Percentiles rank a stretch among this genome's conserved stretches.
Evolutionary conservation across 2,329 filamentous ascomycete species (phyloP).

Genomic region (Colletotrichum sp.): DNA sequence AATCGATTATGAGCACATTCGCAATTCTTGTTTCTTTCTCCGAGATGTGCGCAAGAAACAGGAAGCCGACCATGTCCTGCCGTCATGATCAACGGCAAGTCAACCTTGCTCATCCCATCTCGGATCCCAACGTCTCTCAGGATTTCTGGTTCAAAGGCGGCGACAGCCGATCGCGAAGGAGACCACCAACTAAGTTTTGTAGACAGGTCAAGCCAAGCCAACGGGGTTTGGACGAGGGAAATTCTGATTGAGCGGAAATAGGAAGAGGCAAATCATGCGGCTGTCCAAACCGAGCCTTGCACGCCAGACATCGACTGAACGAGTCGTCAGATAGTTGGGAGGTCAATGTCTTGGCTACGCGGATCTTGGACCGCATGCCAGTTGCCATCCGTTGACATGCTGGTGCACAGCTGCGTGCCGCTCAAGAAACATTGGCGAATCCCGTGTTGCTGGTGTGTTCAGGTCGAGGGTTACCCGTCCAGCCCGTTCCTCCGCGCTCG

Average conservation of each 20-base stretch:
- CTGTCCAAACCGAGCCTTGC: not conserved
- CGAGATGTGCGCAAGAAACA: not conserved
- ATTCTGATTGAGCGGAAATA: not conserved
- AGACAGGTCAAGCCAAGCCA: not conserved
- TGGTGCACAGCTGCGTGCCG: slow-evolving; percentile 9
- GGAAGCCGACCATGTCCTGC: not conserved
- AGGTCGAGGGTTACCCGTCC: not conserved
- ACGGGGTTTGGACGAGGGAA: not conserved
- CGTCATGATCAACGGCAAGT: not conserved
- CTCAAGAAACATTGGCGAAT: slow-evolving; percentile 1
- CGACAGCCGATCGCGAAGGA: not conserved
- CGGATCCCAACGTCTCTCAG: not conserved
- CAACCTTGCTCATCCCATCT: slow-evolving; percentile 1
- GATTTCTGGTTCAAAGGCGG: not conserved
- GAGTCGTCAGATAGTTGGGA: not conserved
- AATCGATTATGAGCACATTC: not conserved
- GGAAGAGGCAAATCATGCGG: not conserved
- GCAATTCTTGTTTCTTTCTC: not conserved
- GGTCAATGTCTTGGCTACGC: not conserved
- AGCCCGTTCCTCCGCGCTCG: not conserved
- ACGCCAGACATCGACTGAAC: not conserved
- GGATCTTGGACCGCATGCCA: slow-evolving; percentile 7
- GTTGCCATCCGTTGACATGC: slow-evolving; percentile 11
- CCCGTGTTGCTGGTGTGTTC: not conserved
- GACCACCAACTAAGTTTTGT: not conserved